A percentile compares a stretch with the other conserved stretches of the same genome.
These are phyloP conservation scores for Cercophora samala DNA, from an alignment of 495 filamentous ascomycete genomes.

Conservation along the genomic window DNA sequence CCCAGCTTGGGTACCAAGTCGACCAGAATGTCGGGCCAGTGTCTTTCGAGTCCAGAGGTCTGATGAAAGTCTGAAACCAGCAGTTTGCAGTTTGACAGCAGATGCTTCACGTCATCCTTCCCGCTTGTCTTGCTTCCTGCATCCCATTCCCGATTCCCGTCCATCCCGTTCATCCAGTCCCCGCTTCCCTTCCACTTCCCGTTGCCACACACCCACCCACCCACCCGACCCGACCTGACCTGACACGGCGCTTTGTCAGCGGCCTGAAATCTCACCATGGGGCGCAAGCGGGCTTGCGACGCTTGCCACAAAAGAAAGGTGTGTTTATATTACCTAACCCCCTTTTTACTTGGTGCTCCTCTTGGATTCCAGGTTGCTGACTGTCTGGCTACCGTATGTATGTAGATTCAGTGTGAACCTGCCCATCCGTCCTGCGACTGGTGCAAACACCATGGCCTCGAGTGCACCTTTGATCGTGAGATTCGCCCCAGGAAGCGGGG, in stretches of 20 bases:
- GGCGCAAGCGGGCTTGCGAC: slow-evolving; percentile 44
- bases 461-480: slow-evolving; percentile 47
- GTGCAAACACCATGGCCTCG: slow-evolving; percentile 50
- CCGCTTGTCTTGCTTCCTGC: too few relatives aligned
- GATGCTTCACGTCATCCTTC: too few relatives aligned
- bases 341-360: not conserved
- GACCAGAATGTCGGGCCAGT: too few relatives aligned
- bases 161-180: not conserved
- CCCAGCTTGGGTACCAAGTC: not conserved
- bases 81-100: not conserved
- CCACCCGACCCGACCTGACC: too few relatives aligned
- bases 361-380: slow-evolving; percentile 7
- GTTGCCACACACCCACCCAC: not conserved
- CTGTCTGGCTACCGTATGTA: not conserved
- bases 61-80: not conserved
- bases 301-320: slow-evolving; percentile 52
- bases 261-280: slow-evolving; percentile 14
- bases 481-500: slow-evolving; percentile 22
- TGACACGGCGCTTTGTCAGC: not conserved
- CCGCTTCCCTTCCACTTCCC: not conserved
- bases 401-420: slow-evolving; percentile 53
- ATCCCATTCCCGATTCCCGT: not conserved
- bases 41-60: not conserved
- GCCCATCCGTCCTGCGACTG: slow-evolving; percentile 46
- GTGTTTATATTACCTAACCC: slow-evolving; percentile 12